These are phyloP conservation scores for Periconia digitata DNA, from an alignment of 2,329 filamentous ascomycete genomes.

Conservation along the genomic window DNA sequence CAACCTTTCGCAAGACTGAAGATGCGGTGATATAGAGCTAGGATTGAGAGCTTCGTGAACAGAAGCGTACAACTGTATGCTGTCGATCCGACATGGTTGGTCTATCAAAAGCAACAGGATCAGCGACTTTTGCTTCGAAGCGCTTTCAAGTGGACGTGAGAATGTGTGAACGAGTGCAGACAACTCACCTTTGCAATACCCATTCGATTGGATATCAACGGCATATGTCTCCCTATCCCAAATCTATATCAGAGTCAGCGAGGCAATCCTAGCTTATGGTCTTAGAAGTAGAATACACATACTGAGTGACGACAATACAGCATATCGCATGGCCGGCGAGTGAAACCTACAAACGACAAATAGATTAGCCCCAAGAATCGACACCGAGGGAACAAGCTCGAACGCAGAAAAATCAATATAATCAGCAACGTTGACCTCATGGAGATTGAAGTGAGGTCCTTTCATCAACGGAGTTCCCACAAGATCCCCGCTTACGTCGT, in stretches of 20 bases:
- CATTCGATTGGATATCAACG: slow-evolving; percentile 3
- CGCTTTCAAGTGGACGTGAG: too few relatives aligned
- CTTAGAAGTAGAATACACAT: too few relatives aligned
- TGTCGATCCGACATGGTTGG: slow-evolving; percentile 5
- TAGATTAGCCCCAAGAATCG: too few relatives aligned
- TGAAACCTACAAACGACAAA: background rate
- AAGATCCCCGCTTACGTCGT: background rate
- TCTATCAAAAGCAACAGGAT: slow-evolving; percentile 4
- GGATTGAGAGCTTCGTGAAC: slow-evolving; percentile 12
- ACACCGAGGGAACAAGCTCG: too few relatives aligned
- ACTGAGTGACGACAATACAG: slow-evolving; percentile 3
- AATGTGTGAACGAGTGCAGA: too few relatives aligned
- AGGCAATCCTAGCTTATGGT: too few relatives aligned
- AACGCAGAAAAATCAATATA: too few relatives aligned
- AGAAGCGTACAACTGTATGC: slow-evolving; percentile 13
- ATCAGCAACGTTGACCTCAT: too few relatives aligned
- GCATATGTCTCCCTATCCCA: slow-evolving; percentile 11
- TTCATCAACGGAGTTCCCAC: background rate
- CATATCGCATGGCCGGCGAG: slow-evolving; percentile 5
- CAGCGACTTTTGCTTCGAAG: background rate
- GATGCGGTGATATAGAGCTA: slow-evolving; percentile 13
- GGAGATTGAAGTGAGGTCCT: too few relatives aligned
- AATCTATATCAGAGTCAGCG: too few relatives aligned
- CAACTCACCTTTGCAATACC: slow-evolving; percentile 9
- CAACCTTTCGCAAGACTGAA: slow-evolving; percentile 10